These are phyloP conservation scores for Arthrobotrys entomopaga DNA, from an alignment of 2,329 filamentous ascomycete species.

Conservation along the genomic window DNA sequence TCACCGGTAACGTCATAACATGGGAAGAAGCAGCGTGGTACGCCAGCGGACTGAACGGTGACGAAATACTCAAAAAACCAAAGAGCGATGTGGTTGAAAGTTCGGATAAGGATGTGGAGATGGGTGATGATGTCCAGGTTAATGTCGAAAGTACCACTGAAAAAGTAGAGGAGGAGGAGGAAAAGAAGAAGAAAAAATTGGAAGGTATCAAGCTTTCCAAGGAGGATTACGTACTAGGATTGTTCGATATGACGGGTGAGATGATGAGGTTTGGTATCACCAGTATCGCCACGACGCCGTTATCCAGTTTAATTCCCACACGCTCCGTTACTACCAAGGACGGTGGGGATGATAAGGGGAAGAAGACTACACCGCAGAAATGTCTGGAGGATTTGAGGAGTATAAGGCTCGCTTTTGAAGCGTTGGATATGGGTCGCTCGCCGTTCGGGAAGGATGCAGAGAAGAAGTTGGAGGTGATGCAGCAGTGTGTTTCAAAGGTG, in stretches of 20 bases:
- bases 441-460: slow-evolving; percentile 81
- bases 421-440: slow-evolving; percentile 67
- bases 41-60: slow-evolving; percentile 59
- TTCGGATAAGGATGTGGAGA: slow-evolving; percentile 52
- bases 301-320: slow-evolving; percentile 65
- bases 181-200: slow-evolving; percentile 59
- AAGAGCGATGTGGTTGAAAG: slow-evolving; percentile 60
- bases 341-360: slow-evolving; percentile 63
- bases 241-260: slow-evolving; percentile 95
- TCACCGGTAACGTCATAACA: slow-evolving; percentile 76
- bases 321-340: slow-evolving; percentile 58
- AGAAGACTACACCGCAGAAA: slow-evolving; percentile 41
- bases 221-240: slow-evolving; percentile 86
- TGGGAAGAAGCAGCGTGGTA: slow-evolving; percentile 49
- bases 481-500: slow-evolving; percentile 89
- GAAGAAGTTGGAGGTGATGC: slow-evolving; percentile 87
- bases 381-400: slow-evolving; percentile 52
- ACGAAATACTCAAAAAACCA: slow-evolving; percentile 57
- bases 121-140: slow-evolving; percentile 20
- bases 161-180: slow-evolving; percentile 1
- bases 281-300: slow-evolving; percentile 74
- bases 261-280: slow-evolving; percentile 97
- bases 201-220: slow-evolving; percentile 73
- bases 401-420: slow-evolving; percentile 63
- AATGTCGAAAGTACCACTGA: background rate